These are phyloP conservation scores for Lasiosphaeria hispida DNA, from an alignment of 495 filamentous ascomycete genomes.

Conservation along the genomic window DNA sequence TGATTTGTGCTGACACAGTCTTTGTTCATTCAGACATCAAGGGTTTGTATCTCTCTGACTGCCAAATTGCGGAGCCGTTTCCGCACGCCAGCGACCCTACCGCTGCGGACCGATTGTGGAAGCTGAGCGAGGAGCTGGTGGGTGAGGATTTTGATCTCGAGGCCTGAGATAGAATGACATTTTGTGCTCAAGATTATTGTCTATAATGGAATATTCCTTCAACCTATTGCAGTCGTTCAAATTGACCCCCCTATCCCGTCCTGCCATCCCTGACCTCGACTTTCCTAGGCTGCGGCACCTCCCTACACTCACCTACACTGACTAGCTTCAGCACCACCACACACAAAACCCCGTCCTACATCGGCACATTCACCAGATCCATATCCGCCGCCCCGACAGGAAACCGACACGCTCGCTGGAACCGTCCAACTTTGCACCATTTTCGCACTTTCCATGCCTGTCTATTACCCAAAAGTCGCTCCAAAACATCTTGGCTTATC, in stretches of 20 bases:
- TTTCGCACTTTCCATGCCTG: too few relatives aligned
- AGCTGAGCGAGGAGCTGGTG: conserved; percentile 48
- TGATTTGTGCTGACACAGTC: conserved; percentile 2
- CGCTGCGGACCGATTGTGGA: conserved; percentile 52
- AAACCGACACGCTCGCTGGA: conserved; percentile 10
- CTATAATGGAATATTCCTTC: too few relatives aligned
- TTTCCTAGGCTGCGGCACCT: conserved; percentile 1
- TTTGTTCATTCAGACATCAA: conserved; percentile 30
- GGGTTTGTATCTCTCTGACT: conserved; percentile 41
- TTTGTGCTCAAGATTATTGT: neutral
- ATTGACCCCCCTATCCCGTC: neutral
- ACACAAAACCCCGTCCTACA: conserved; percentile 12
- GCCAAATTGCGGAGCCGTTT: conserved; percentile 31
- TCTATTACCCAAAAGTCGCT: too few relatives aligned
- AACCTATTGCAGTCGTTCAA: neutral
- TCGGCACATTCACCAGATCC: conserved; percentile 5
- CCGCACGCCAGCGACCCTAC: conserved; percentile 30
- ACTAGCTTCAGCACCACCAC: conserved; percentile 14
- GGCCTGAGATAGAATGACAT: neutral
- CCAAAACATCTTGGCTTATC: too few relatives aligned
- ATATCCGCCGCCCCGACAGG: conserved; percentile 14
- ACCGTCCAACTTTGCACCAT: conserved; percentile 8
- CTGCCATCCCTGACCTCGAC: neutral
- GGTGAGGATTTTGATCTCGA: conserved; percentile 38
- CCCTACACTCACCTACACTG: neutral